Evolutionary conservation across 345 rosid species (phyloP), one percentile per base, ranked within the genome.

Genomic region (Nephelium lappaceum): DNA sequence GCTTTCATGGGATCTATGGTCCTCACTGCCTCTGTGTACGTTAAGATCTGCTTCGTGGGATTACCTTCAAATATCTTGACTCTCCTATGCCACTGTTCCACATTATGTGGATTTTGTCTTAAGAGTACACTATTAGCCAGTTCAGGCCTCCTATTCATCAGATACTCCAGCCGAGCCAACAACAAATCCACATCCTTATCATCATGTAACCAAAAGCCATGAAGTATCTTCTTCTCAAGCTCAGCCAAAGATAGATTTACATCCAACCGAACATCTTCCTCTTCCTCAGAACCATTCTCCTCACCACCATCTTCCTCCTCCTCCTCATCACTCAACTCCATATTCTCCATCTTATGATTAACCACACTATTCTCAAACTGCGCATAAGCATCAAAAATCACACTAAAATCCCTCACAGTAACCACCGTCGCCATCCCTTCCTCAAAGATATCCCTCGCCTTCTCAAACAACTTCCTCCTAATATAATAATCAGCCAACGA

Each of bases 11-110:
- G 95, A 84, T 96, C 98, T 51, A 96, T 88, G 2, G 99, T 94
- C 82, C 97, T 91, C 81, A 96, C 99, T 5, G 99, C 97, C 85
- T 96, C 98, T 14, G 99, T 94, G 75, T 88, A 96, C 0, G 98
- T 96, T 76, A 93, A 86, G 73, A 96, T 92, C 90, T 96, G 99
- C 84, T 86, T 94, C 3, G 91, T 88, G 57, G 99, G 97, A 64
- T 93, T 88, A 67, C 94, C 98, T 77, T 91, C 97, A 80, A 96
- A 96, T 51, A 96, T 85, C 89, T 90, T 93, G 43, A 94, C 98
- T 80, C 99, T 89, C 27, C 98, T 87, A 78, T 94, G 98, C 98
- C 99, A 96, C 53, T 96, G 99, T 72, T 96, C 99, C 79, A 96
- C 98, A 77, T 96, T 94, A 86, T 96, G 99, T 5, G 99, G 99